A percentile compares a stretch with the other conserved stretches of the same genome.
These are phyloP conservation scores for Sanghuangporus sanghuang DNA, from an alignment of 1,284 basidiomycete species.

Conservation along the genomic window DNA sequence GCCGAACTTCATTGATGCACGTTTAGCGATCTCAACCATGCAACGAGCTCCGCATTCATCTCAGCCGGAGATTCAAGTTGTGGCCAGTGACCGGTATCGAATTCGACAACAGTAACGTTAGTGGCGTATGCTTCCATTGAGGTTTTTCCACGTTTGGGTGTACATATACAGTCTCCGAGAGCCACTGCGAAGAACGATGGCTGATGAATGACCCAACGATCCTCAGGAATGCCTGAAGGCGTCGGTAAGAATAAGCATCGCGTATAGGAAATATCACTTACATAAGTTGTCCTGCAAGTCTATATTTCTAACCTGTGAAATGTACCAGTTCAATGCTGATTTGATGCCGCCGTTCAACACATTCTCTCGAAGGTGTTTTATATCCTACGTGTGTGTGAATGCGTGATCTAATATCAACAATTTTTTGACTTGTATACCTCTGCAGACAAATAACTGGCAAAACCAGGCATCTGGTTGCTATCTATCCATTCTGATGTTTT, in stretches of 20 bases:
- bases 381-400: conserved; percentile 23
- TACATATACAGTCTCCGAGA: not conserved
- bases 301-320: conserved; percentile 22
- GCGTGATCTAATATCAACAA: too few relatives aligned
- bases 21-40: too few relatives aligned
- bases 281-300: conserved; percentile 19
- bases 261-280: not conserved
- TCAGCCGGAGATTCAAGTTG: conserved; percentile 26
- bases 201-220: conserved; percentile 14
- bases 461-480: conserved; percentile 17
- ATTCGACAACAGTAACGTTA: conserved; percentile 22
- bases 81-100: conserved; percentile 29
- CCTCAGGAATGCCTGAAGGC: conserved; percentile 11
- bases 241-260: conserved; percentile 16
- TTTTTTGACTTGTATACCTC: not conserved
- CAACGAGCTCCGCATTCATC: conserved; percentile 28
- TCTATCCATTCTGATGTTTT: conserved; percentile 22
- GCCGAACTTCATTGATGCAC: too few relatives aligned
- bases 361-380: conserved; percentile 23
- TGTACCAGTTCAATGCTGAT: conserved; percentile 31
- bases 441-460: not conserved
- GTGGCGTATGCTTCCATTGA: conserved; percentile 22
- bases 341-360: conserved; percentile 25
- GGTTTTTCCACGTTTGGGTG: conserved; percentile 15
- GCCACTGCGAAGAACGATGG: conserved; percentile 21